phyloP scores from a whole-genome alignment of 331 rosid species.

The Telfairia occidentalis region DNA sequence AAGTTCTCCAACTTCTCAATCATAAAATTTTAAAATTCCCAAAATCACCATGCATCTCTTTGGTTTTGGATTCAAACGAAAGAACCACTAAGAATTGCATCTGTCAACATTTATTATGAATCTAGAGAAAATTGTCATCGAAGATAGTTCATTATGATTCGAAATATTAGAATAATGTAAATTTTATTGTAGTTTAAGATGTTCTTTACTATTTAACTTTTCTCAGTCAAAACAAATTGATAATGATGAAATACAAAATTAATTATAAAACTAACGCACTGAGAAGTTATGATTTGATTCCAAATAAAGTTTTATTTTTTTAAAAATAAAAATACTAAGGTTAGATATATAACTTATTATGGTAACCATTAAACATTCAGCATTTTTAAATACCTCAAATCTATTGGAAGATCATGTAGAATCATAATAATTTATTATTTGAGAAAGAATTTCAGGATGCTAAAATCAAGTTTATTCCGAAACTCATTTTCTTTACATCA shows the following conservation, averaged over 20 bases:
- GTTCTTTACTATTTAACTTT: not conserved
- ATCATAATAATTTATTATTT: not conserved
- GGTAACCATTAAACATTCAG: not conserved
- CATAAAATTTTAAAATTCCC: not conserved
- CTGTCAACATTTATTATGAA: not conserved
- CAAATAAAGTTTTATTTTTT: not conserved
- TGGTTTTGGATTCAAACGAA: not conserved
- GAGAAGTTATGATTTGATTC: not conserved
- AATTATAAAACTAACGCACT: not conserved
- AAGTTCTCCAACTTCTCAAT: not conserved
- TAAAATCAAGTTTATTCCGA: not conserved
- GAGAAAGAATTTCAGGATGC: not conserved
- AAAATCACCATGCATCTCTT: not conserved
- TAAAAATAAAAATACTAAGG: not conserved
- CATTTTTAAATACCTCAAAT: not conserved
- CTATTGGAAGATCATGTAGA: not conserved
- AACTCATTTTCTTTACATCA: not conserved
- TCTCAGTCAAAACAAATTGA: not conserved
- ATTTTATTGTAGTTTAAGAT: not conserved
- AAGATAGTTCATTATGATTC: not conserved
- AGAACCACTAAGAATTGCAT: not conserved
- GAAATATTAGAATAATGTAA: not conserved
- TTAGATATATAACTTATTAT: not conserved
- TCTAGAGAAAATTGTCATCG: not conserved
- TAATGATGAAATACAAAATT: not conserved